A percentile compares a stretch with the other conserved stretches of the same genome.
Evolutionary conservation across 164 flowering plant genomes (phyloP).

Genomic region (Saururus chinensis): DNA sequence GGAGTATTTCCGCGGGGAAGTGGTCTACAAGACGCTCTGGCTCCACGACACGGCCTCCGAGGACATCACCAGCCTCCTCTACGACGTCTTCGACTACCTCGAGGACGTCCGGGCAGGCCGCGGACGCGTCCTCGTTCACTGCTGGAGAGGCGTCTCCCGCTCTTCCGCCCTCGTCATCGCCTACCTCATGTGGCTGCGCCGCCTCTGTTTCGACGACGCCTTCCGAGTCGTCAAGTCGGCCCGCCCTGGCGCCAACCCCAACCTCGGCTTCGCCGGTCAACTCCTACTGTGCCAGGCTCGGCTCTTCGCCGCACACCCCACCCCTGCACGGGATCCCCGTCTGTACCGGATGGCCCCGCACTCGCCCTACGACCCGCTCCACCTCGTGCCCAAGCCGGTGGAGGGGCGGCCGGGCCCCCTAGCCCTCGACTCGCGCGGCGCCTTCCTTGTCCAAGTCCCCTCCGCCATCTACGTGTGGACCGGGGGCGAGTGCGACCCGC

Average conservation of each 20-base stretch:
- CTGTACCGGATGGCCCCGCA: slow-evolving; percentile 78
- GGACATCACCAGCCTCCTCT: slow-evolving; percentile 74
- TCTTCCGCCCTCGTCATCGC: slow-evolving; percentile 75
- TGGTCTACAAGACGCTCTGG: slow-evolving; percentile 84
- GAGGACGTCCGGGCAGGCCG: slow-evolving; percentile 66
- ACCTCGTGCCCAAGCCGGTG: slow-evolving; percentile 64
- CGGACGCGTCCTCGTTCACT: slow-evolving; percentile 77
- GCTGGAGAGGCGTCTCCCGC: slow-evolving; percentile 75
- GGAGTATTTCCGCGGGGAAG: slow-evolving; percentile 65
- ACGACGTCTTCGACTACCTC: slow-evolving; percentile 82
- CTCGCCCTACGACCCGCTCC: slow-evolving; percentile 72
- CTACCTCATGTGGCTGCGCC: slow-evolving; percentile 74
- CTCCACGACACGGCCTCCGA: slow-evolving; percentile 65
- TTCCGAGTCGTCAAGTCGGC: slow-evolving; percentile 71
- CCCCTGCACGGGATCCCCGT: slow-evolving; percentile 52
- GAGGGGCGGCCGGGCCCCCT: slow-evolving; percentile 22
- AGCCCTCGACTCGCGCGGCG: slow-evolving; percentile 73
- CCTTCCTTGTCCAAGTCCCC: slow-evolving; percentile 64
- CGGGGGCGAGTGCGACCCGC: slow-evolving; percentile 35
- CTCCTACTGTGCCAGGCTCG: slow-evolving; percentile 73
- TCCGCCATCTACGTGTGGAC: slow-evolving; percentile 58
- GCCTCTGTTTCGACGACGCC: slow-evolving; percentile 68
- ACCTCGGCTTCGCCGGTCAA: slow-evolving; percentile 81
- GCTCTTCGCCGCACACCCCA: slow-evolving; percentile 52
- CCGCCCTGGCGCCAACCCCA: slow-evolving; percentile 64